Base-by-base conservation (phyloP, 176 grass and related monocot species). In the Triticum monococcum region DNA sequence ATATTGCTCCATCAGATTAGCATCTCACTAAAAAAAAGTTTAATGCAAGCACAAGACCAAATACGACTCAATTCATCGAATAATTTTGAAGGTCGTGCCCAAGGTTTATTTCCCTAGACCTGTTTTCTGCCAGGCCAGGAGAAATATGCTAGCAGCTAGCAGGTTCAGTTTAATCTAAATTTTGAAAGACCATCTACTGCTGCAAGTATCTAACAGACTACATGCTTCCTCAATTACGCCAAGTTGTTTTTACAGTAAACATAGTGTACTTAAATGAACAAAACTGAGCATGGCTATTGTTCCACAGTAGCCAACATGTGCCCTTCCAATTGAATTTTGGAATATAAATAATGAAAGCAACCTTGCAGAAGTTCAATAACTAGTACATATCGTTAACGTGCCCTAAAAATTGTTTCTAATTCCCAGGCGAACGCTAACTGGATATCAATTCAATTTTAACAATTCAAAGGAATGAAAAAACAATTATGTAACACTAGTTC, bases 1-100 rank as follows among this genome's bases (percentile, higher is more conserved):
- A 83, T 43, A 37, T 79, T 43, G 32, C 74, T 87, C 57, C 75
- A 67, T 45, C 71, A 73, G 82, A 60, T 87, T 60, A 52, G 50
- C 7, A 74, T 45, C 79, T 63, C 40, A 41, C 65, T 41, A 28
- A 64, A 82, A 28, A 43, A 85, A 86, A 41, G 11, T 43, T 46
- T 68, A 24, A 68, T 69, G 52, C 20, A 9, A 12, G 2, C 62
- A 84, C 56, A 57, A 59, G 33, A 77, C 83, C 16, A 13, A 80
- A 54, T 6, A 68, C 41, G 59, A 46, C 11, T 79, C 57, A 22
- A 66, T 37, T 38, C 20, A 78, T 83, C 31, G 4, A 90, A 79
- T 41, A 75, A 36, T 64, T 48, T 43, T 57, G 12, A 41, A 76
- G 14, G 86, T 68, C 16, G 4, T 33, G 25, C 64, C 24, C 48